Evolutionary conservation across 495 filamentous ascomycete species (phyloP), one percentile per base, ranked within the genome.

Genomic region (Xanthoparmelia taractica): DNA sequence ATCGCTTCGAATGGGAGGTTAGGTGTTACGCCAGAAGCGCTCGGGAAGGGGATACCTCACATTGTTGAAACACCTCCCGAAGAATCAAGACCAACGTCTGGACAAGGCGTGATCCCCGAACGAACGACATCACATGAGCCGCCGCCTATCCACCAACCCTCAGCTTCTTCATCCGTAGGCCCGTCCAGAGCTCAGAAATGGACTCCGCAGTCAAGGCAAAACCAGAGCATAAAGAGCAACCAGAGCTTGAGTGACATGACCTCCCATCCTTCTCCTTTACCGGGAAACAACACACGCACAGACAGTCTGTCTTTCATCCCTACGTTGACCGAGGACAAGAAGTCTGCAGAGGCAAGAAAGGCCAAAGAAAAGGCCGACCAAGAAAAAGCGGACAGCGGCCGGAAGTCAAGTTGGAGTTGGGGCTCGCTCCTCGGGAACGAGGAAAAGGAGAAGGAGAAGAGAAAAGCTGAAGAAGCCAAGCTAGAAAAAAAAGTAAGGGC

Each of bases 331-430:
- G 85, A 90, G 62, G 87, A 89, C 57, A 85, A 83, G 64, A 86
- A 83, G 65, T 63, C 61, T 18, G 65, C 77, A 0, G 86, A 89
- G 62, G 76, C 80, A 60, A 90, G 87, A 65, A 84, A 82, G 58
- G 79, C 81, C 15, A 89, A 86, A 70, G 81, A 84, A 40, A 77
- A 78, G 64, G 84, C 88, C 74, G 79, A 86, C 68, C 76, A 75
- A 17, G 82, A 83, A 37, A 69, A 64, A 27, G 64, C 68, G 17
- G 74, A 72, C 25, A 78, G 79, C 37, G 75, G 78, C 34, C 79
- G 86, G 63, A 96, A 96, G 73, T 88, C 89, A n/a, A 91, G 88
- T 66, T 92, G 88, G 82, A 87, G 89, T 61, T 95, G 92, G 91
- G 66, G 64, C 25, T 58, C 61, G 25, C 70, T 89, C 25, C 68